Evolutionary conservation across 2,329 filamentous ascomycete genomes (phyloP).

Genomic region (Hortaea werneckii): DNA sequence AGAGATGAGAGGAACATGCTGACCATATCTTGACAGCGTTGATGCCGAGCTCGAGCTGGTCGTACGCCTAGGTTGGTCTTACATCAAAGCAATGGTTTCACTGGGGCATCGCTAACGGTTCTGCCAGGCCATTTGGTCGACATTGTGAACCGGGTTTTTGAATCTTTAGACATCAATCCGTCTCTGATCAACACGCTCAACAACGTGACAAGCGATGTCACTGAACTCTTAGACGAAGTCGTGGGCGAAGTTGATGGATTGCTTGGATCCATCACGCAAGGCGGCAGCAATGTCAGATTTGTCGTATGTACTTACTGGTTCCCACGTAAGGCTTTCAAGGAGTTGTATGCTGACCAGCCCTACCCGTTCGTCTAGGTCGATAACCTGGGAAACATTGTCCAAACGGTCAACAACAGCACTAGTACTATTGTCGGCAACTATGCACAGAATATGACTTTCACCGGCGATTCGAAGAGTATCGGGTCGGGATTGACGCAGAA

Average conservation of each 20-base stretch:
- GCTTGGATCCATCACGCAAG: constrained; percentile 49
- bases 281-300: constrained; percentile 36
- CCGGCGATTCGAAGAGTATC: constrained; percentile 19
- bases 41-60: constrained; percentile 49
- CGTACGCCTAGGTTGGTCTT: constrained; percentile 41
- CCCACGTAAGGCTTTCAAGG: no score
- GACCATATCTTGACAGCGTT: constrained; percentile 29
- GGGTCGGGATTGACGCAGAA: constrained; percentile 36
- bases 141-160: constrained; percentile 50
- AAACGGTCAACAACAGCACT: constrained; percentile 39
- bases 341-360: no score
- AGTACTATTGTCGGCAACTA: constrained; percentile 50
- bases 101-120: not conserved
- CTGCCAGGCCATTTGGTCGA: constrained; percentile 37
- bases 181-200: constrained; percentile 45
- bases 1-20: no score
- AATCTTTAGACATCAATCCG: constrained; percentile 51
- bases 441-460: constrained; percentile 48
- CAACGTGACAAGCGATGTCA: constrained; percentile 34
- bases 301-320: constrained; percentile 2
- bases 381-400: constrained; percentile 54
- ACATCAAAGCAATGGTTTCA: not conserved
- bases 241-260: constrained; percentile 42
- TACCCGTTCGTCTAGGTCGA: constrained; percentile 30
- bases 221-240: constrained; percentile 9